These are phyloP conservation scores for Polytolypa hystricis DNA, from an alignment of 2,329 filamentous ascomycete genomes.

Conservation along the genomic window DNA sequence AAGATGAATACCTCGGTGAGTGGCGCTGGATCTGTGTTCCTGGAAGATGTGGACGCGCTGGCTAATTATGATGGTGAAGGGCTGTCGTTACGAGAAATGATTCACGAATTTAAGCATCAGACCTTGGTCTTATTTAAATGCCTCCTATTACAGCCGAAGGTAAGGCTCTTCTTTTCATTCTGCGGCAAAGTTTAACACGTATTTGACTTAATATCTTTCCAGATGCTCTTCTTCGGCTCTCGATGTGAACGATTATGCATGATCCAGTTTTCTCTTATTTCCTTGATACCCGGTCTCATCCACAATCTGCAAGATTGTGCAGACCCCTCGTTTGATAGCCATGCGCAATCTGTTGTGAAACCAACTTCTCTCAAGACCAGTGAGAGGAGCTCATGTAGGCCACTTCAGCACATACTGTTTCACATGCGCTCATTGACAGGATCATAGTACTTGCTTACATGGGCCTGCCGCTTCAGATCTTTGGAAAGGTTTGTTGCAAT, in stretches of 20 bases:
- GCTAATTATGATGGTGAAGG: conserved; percentile 28
- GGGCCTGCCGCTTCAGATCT: conserved; percentile 88
- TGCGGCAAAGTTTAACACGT: conserved; percentile 2
- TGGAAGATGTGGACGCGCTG: not conserved
- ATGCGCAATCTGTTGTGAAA: conserved; percentile 62
- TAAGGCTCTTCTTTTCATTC: conserved; percentile 26
- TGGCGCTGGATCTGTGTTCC: conserved; percentile 2
- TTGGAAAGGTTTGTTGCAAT: conserved; percentile 60
- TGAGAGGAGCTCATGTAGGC: conserved; percentile 65
- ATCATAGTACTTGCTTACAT: conserved; percentile 69
- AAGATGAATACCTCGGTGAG: conserved; percentile 78
- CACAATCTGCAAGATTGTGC: conserved; percentile 89
- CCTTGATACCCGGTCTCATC: conserved; percentile 84
- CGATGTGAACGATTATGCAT: conserved; percentile 92
- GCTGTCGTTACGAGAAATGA: conserved; percentile 72
- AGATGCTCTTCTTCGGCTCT: conserved; percentile 99
- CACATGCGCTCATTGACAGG: conserved; percentile 14
- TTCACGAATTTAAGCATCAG: conserved; percentile 91
- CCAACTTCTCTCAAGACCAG: conserved; percentile 83
- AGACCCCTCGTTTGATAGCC: conserved; percentile 79
- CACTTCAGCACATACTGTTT: not conserved
- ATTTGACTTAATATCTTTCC: conserved; percentile 7
- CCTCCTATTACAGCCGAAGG: conserved; percentile 87
- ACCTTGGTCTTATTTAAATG: conserved; percentile 90
- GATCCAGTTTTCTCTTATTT: conserved; percentile 95